Evolutionary conservation across 805 yeast species (phyloP).

Genomic region (Wickerhamomyces xylosicus): DNA sequence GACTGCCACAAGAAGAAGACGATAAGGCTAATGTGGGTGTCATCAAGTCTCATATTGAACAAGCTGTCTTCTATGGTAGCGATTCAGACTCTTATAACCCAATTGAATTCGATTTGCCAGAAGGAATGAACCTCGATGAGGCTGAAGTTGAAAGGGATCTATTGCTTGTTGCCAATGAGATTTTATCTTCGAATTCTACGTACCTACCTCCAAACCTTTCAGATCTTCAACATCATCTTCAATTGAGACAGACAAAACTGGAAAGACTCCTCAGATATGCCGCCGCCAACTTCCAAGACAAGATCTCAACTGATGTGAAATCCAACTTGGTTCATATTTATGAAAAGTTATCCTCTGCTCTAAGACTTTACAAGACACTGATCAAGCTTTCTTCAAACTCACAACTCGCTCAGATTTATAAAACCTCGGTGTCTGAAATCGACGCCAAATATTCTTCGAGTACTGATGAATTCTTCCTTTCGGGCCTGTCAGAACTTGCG

Average conservation of each 20-base stretch:
- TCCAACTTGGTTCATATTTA: slow-evolving; percentile 27
- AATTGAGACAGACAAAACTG: slow-evolving; percentile 34
- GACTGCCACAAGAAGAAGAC: slow-evolving; percentile 20
- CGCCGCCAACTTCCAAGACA: slow-evolving; percentile 32
- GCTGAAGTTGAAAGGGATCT: slow-evolving; percentile 42
- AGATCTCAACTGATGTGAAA: slow-evolving; percentile 24
- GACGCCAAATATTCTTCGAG: slow-evolving; percentile 4
- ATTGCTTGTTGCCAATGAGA: slow-evolving; percentile 38
- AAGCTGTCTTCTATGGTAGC: slow-evolving; percentile 60
- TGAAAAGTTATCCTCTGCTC: slow-evolving; percentile 39
- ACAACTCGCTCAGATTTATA: slow-evolving; percentile 1
- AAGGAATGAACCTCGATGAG: slow-evolving; percentile 23
- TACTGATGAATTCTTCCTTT: slow-evolving; percentile 16
- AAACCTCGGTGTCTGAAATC: slow-evolving; percentile 2
- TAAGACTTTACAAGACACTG: slow-evolving; percentile 6
- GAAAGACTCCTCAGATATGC: slow-evolving; percentile 35
- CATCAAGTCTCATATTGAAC: slow-evolving; percentile 68
- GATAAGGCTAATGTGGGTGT: slow-evolving; percentile 11
- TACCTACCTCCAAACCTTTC: slow-evolving; percentile 46
- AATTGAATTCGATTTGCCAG: slow-evolving; percentile 35
- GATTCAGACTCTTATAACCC: slow-evolving; percentile 27
- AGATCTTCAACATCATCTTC: slow-evolving; percentile 40
- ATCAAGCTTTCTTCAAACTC: not conserved
- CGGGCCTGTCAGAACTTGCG: slow-evolving; percentile 18
- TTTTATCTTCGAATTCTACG: slow-evolving; percentile 43